Conservation (phyloP, 257 asterid species). For the Gardenia jasminoides region DNA sequence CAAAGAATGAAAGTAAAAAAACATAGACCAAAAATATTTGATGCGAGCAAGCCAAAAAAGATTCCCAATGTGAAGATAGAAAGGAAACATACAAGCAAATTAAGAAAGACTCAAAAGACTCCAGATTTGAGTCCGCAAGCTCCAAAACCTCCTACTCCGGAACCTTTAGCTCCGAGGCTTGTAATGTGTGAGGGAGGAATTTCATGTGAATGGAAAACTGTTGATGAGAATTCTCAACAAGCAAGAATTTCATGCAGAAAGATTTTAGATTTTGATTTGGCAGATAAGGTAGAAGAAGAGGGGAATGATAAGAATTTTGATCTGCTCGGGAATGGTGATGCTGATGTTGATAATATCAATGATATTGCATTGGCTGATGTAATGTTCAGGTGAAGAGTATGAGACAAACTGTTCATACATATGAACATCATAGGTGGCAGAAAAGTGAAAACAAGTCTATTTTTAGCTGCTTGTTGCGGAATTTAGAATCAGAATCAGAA, state of each 20-base stretch:
- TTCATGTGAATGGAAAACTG: neutral
- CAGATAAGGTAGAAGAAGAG: neutral
- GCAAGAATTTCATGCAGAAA: slow-evolving; percentile 15
- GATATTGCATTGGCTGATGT: neutral
- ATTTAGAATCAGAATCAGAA: neutral
- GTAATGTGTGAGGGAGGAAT: neutral
- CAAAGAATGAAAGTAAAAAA: slow-evolving; percentile 25
- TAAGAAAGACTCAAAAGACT: slow-evolving; percentile 1
- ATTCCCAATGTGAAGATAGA: neutral
- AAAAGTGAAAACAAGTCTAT: neutral
- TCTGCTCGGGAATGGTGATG: neutral
- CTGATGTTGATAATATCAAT: neutral
- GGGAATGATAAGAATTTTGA: no score
- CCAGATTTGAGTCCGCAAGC: slow-evolving; percentile 21
- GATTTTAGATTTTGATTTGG: slow-evolving; percentile 24
- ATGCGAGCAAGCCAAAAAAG: slow-evolving; percentile 28
- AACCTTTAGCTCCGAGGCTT: slow-evolving; percentile 10
- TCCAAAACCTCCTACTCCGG: slow-evolving; percentile 26
- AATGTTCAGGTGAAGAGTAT: neutral
- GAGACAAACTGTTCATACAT: neutral
- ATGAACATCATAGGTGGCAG: neutral
- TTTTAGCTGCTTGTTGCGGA: neutral
- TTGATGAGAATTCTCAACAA: neutral
- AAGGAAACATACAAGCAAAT: neutral
- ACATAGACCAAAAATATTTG: slow-evolving; percentile 47